phyloP scores from a whole-genome alignment of 106 monocot genomes.

The Dendrobium catenatum region DNA sequence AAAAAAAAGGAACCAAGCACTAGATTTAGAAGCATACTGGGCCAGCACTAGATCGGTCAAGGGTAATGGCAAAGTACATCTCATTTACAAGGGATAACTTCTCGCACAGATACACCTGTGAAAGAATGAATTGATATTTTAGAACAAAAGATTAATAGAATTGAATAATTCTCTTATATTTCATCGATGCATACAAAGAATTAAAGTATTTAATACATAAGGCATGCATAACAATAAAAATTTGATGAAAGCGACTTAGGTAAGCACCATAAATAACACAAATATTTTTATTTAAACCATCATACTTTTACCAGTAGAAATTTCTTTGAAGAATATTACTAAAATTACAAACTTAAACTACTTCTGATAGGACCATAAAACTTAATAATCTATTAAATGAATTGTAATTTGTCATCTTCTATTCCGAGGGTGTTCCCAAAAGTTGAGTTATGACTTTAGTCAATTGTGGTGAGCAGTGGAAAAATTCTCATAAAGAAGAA shows the following conservation, averaged over 20 bases:
- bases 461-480: not conserved
- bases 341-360: no score
- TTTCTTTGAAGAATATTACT: not conserved
- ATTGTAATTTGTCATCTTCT: no score
- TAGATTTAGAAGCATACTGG: slow-evolving; percentile 47
- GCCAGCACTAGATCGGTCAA: slow-evolving; percentile 87
- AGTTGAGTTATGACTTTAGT: not conserved
- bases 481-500: no score
- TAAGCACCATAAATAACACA: not conserved
- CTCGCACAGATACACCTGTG: slow-evolving; percentile 86
- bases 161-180: not conserved
- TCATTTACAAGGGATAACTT: slow-evolving; percentile 91
- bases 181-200: not conserved
- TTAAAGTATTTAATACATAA: not conserved
- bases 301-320: not conserved
- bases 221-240: not conserved
- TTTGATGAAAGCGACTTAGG: not conserved
- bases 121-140: slow-evolving; percentile 8
- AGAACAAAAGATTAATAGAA: slow-evolving; percentile 2
- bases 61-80: slow-evolving; percentile 99
- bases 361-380: not conserved
- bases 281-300: not conserved
- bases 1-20: not conserved
- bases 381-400: not conserved
- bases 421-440: not conserved